Conservation (phyloP, 495 filamentous ascomycete species). For the Oleoguttula mirabilis region DNA sequence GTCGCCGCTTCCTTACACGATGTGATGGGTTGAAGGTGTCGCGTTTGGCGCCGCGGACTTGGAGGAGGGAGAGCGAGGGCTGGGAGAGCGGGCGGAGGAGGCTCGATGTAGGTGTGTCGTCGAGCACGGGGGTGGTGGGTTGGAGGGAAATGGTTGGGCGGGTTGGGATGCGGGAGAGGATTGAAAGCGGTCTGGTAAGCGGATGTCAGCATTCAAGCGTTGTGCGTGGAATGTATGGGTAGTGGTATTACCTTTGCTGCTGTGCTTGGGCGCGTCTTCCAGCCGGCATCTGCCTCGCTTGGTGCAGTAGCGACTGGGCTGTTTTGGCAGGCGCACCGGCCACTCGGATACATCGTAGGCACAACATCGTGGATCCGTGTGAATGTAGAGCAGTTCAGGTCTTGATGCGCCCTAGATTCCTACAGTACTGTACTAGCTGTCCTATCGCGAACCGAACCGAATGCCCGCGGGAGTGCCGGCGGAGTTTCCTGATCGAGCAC, state of each 20-base stretch:
- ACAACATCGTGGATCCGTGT: slow-evolving; percentile 24
- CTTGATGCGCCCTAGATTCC: too few relatives aligned
- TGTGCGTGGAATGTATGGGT: too few relatives aligned
- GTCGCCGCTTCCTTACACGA: slow-evolving; percentile 56
- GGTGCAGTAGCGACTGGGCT: neutral
- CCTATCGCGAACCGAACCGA: too few relatives aligned
- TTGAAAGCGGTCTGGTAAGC: slow-evolving; percentile 26
- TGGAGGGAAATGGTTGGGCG: slow-evolving; percentile 25
- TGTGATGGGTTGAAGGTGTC: slow-evolving; percentile 56
- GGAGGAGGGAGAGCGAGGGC: slow-evolving; percentile 16
- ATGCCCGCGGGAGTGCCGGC: too few relatives aligned
- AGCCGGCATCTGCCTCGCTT: too few relatives aligned
- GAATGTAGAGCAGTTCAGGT: too few relatives aligned
- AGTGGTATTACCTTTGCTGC: slow-evolving; percentile 14
- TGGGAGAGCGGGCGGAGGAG: slow-evolving; percentile 15
- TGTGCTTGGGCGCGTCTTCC: neutral
- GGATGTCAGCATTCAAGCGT: too few relatives aligned
- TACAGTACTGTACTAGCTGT: too few relatives aligned
- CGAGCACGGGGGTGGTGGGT: slow-evolving; percentile 16
- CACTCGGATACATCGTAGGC: slow-evolving; percentile 22
- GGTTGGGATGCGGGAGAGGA: slow-evolving; percentile 28
- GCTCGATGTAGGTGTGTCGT: slow-evolving; percentile 36
- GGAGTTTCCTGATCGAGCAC: too few relatives aligned
- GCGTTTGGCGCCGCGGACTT: slow-evolving; percentile 44
- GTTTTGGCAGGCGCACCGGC: neutral